Conservation (phyloP, 345 rosid species). For the Pugionium cornutum region DNA sequence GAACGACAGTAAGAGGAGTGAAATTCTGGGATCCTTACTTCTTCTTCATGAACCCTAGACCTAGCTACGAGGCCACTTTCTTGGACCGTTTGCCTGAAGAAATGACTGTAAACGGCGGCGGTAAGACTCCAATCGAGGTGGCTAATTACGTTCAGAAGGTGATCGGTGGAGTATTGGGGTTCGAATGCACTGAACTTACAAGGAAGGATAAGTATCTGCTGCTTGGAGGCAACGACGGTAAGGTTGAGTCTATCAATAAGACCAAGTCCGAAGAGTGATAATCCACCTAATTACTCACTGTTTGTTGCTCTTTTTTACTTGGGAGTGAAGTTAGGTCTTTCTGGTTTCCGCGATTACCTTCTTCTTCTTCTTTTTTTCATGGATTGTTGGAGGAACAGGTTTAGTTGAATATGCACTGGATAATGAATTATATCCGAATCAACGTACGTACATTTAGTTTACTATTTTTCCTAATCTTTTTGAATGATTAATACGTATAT, state of each 20-base stretch:
- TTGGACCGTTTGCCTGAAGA: constrained; percentile 84
- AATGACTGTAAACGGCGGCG: constrained; percentile 77
- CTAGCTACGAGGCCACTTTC: constrained; percentile 76
- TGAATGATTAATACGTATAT: background rate
- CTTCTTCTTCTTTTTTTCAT: background rate
- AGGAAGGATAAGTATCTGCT: constrained; percentile 85
- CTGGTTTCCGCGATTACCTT: background rate
- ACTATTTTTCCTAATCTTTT: background rate
- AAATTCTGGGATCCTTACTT: constrained; percentile 96
- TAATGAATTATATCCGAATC: constrained; percentile 14
- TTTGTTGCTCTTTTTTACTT: constrained; percentile 19
- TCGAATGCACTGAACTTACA: constrained; percentile 78
- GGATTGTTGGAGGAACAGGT: background rate
- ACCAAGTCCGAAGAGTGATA: constrained; percentile 36
- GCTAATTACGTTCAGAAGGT: constrained; percentile 93
- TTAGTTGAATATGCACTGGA: constrained; percentile 13
- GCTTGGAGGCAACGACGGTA: constrained; percentile 93
- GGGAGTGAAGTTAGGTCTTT: constrained; percentile 28
- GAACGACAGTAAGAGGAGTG: constrained; percentile 90
- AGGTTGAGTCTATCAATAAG: constrained; percentile 79
- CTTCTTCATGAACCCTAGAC: constrained; percentile 96
- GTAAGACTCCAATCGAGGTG: constrained; percentile 85
- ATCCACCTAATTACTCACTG: background rate
- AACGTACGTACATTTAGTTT: constrained; percentile 5
- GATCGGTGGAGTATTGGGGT: constrained; percentile 68